phyloP scores from a whole-genome alignment of 2,329 filamentous ascomycete genomes.

The Bertia moriformis region DNA sequence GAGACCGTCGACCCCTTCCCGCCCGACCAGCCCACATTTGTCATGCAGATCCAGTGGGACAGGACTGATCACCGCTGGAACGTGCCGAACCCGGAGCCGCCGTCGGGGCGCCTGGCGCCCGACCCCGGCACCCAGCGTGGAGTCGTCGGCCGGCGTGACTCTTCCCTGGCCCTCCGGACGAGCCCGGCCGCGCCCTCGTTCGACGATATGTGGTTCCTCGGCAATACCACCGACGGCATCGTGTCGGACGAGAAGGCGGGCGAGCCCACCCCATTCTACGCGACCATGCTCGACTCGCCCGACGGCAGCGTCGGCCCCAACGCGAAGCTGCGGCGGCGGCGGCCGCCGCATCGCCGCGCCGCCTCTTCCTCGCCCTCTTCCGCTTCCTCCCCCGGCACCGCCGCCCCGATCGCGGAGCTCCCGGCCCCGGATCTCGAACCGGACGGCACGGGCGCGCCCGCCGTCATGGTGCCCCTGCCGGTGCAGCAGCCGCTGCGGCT shows the following conservation, averaged over 20 bases:
- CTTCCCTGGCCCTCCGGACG: conserved; percentile 23
- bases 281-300: conserved; percentile 48
- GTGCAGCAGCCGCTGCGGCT: conserved; percentile 67
- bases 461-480: conserved; percentile 57
- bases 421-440: conserved; percentile 46
- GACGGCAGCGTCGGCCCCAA: conserved; percentile 16
- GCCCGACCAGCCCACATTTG: conserved; percentile 61
- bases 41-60: conserved; percentile 65
- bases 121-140: conserved; percentile 3
- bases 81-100: conserved; percentile 20
- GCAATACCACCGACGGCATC: conserved; percentile 70
- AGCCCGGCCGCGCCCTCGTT: conserved; percentile 42
- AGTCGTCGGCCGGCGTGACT: not conserved
- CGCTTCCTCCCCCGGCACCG: conserved; percentile 13
- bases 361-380: conserved; percentile 4
- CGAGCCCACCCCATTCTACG: conserved; percentile 78
- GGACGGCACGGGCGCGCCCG: conserved; percentile 61
- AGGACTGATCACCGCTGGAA: conserved; percentile 40
- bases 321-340: conserved; percentile 5
- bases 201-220: conserved; percentile 66
- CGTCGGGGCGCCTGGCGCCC: conserved; percentile 5
- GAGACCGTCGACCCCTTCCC: conserved; percentile 44
- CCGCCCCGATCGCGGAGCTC: conserved; percentile 36
- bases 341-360: too few species aligned
- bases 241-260: conserved; percentile 56